phyloP scores from a whole-genome alignment of 176 grass and related monocot genomes.

The Musa schizocarpa region DNA sequence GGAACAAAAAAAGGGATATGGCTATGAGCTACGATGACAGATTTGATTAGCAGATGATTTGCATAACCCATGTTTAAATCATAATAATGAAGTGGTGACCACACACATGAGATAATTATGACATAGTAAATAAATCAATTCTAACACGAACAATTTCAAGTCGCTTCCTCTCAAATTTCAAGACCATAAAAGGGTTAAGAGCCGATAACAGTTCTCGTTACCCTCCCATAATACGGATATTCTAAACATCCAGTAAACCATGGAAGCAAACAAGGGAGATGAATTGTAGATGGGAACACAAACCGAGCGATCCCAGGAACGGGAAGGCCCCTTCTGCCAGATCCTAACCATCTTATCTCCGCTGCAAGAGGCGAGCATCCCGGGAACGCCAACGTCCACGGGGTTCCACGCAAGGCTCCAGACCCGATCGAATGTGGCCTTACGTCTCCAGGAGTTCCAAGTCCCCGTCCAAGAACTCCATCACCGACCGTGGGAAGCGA shows the following conservation, averaged over 20 bases:
- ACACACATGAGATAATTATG: too few species aligned
- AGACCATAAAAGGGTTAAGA: too few species aligned
- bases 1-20: too few species aligned
- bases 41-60: too few species aligned
- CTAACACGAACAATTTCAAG: too few species aligned
- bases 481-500: neutral
- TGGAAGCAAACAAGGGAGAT: neutral
- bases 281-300: neutral
- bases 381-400: conserved; percentile 34
- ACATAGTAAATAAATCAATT: too few species aligned
- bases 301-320: conserved; percentile 74
- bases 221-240: neutral
- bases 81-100: too few species aligned
- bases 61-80: too few species aligned
- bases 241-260: neutral
- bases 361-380: conserved; percentile 69
- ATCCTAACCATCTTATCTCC: conserved; percentile 74
- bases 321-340: conserved; percentile 53
- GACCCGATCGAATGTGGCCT: conserved; percentile 68
- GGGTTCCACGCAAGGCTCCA: conserved; percentile 75
- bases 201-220: too few species aligned
- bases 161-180: too few species aligned
- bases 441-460: conserved; percentile 51
- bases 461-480: conserved; percentile 23
- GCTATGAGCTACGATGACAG: too few species aligned